Evolutionary conservation across 78 protist genomes (phyloP).

Genomic region (Isochrysis galbana): DNA sequence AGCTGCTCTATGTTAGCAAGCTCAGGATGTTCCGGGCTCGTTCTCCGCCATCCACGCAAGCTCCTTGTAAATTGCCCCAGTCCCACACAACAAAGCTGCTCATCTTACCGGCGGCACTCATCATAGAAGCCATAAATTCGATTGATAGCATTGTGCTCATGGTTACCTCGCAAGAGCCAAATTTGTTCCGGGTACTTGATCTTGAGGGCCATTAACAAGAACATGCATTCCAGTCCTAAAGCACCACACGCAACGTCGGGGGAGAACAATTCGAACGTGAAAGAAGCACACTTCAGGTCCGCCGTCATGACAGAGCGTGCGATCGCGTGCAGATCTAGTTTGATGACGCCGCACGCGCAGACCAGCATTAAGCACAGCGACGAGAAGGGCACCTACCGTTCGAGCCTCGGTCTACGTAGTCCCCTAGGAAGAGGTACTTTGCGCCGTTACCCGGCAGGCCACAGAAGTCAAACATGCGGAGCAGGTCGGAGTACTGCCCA

Average conservation of each 20-base stretch:
- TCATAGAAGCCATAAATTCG: constrained; percentile 99
- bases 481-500: constrained; percentile 97
- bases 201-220: constrained; percentile 97
- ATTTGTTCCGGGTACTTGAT: constrained; percentile 98
- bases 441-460: constrained; percentile 97
- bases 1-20: too few relatives aligned
- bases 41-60: too few relatives aligned
- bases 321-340: too few relatives aligned
- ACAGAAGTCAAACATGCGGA: constrained; percentile 96
- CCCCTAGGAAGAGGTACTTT: constrained; percentile 98
- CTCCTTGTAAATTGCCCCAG: too few relatives aligned
- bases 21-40: too few relatives aligned
- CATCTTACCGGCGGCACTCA: constrained; percentile 99
- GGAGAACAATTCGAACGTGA: too few relatives aligned
- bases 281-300: too few relatives aligned
- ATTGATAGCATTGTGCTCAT: constrained; percentile 98
- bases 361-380: too few relatives aligned
- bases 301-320: too few relatives aligned
- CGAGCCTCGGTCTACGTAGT: constrained; percentile 99
- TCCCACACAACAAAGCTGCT: too few relatives aligned
- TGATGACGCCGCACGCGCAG: too few relatives aligned
- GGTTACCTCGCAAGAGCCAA: constrained; percentile 99
- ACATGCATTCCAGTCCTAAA: constrained; percentile 94
- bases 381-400: constrained; percentile 56
- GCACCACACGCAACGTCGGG: constrained; percentile 99